A percentile compares a stretch with the other conserved stretches of the same genome.
Evolutionary conservation across 148 eudicot genomes (phyloP).

Genomic region (Chenopodium berlandieri): DNA sequence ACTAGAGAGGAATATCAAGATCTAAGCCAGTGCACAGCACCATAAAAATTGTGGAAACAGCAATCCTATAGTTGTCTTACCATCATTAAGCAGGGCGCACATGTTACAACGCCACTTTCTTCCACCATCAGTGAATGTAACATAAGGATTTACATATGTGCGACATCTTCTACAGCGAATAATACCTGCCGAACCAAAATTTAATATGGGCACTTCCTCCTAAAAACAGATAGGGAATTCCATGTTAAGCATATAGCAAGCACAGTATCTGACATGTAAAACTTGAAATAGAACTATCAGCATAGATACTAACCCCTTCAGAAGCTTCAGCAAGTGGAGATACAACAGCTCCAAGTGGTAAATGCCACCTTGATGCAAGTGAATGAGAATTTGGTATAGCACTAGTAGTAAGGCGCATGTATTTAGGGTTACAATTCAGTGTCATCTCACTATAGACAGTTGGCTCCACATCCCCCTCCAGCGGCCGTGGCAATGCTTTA

Average conservation of each 20-base stretch:
- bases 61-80: constrained; percentile 36
- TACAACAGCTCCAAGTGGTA: constrained; percentile 96
- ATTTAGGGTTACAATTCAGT: constrained; percentile 73
- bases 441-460: constrained; percentile 48
- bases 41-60: background rate
- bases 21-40: background rate
- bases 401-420: constrained; percentile 73
- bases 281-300: constrained; percentile 8
- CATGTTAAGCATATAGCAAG: constrained; percentile 19
- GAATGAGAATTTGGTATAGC: constrained; percentile 90
- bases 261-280: constrained; percentile 5
- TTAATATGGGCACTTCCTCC: constrained; percentile 95
- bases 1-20: background rate
- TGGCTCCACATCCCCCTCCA: constrained; percentile 82
- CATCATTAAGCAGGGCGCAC: constrained; percentile 90
- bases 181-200: constrained; percentile 84
- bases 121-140: constrained; percentile 82
- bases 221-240: constrained; percentile 33
- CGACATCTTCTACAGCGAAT: constrained; percentile 97
- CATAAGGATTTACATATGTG: constrained; percentile 89
- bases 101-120: constrained; percentile 98
- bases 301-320: constrained; percentile 64
- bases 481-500: constrained; percentile 75
- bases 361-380: constrained; percentile 91
- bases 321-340: constrained; percentile 99